A percentile compares a stretch with the other conserved stretches of the same genome.
Conservation (phyloP, 345 rosid species). For the Linum lewisii region DNA sequence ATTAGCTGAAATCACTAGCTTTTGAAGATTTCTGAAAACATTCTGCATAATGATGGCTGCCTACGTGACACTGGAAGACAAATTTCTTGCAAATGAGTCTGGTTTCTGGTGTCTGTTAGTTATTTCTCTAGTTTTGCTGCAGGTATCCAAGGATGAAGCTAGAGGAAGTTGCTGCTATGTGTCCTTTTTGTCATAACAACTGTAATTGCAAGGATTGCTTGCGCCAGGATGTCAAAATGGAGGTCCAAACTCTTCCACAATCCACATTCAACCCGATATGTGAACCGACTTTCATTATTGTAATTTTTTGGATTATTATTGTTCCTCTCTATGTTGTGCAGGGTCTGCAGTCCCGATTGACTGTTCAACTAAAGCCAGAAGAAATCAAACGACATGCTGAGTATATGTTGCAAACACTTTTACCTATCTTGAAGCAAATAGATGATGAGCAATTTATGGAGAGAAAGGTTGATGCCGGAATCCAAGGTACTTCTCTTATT, state of each 20-base stretch:
- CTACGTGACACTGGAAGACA: no score
- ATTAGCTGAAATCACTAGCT: not conserved
- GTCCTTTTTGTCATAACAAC: constrained; percentile 44
- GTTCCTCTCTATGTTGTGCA: not conserved
- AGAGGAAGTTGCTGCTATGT: constrained; percentile 31
- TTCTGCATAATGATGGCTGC: no score
- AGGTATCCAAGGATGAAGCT: constrained; percentile 43
- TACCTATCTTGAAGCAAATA: constrained; percentile 39
- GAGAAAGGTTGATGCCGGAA: constrained; percentile 34
- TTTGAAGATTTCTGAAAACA: no score
- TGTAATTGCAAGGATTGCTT: constrained; percentile 52
- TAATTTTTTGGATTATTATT: constrained; percentile 4
- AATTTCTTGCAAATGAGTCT: not conserved
- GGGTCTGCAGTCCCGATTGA: constrained; percentile 19
- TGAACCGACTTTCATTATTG: not conserved
- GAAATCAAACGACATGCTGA: constrained; percentile 18
- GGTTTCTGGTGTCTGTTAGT: not conserved
- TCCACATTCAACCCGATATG: not conserved
- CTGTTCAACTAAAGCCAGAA: constrained; percentile 22
- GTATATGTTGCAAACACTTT: constrained; percentile 33
- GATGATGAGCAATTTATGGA: constrained; percentile 39
- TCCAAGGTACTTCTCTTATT: constrained; percentile 26
- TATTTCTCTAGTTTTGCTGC: constrained; percentile 6
- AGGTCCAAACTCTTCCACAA: constrained; percentile 19
- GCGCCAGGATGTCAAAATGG: constrained; percentile 22